Evolutionary conservation across 345 rosid genomes (phyloP), one percentile per base, ranked within the genome.

Genomic region (Luvunga scandens): DNA sequence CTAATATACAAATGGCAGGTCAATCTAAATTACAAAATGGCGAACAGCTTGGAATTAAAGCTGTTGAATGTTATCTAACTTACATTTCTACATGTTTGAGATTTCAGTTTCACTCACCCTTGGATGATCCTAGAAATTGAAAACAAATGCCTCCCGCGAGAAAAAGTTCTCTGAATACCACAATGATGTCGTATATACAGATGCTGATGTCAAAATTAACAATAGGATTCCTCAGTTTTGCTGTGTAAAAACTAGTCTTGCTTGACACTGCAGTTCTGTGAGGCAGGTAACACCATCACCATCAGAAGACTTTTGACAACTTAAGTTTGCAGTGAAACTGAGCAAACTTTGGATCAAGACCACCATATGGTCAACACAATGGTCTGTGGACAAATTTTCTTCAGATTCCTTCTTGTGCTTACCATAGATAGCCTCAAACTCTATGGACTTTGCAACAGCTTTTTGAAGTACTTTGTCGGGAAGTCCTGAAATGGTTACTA

Each of bases 361-460:
- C 50, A 3, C 82, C 83, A 83, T 74, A 69, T 78, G 62, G 36
- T 83, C 56, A 12, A 39, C 84, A 34, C 30, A 66, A 57, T 18
- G 50, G 71, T 73, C 81, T n/a, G n/a, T 59, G 27, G 36, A 31
- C 45, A 39, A 64, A 3, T 68, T 78, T 6, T 71, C 75, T 75
- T 75, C 78, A 8, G 60, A 53, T 33, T 73, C 74, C 73, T 82
- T 82, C 27, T 53, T 66, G n/a, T 70, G 83, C 68, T 76, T 81
- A 80, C 92, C 97, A 31, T 90, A 89, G 9, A 80, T 63, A 50
- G 84, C 85, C 82, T 92, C 98, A 72, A 96, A 92, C 71, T 91
- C 92, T 81, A 77, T 79, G 48, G 98, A 96, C 81, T 90, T 94
- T 1, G 65, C 69, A 78, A 90, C 88, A 28, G 99, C 98, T 36